Base-by-base conservation (phyloP, 1,284 basidiomycete genomes). In the Mrakiaceae sp. region DNA sequence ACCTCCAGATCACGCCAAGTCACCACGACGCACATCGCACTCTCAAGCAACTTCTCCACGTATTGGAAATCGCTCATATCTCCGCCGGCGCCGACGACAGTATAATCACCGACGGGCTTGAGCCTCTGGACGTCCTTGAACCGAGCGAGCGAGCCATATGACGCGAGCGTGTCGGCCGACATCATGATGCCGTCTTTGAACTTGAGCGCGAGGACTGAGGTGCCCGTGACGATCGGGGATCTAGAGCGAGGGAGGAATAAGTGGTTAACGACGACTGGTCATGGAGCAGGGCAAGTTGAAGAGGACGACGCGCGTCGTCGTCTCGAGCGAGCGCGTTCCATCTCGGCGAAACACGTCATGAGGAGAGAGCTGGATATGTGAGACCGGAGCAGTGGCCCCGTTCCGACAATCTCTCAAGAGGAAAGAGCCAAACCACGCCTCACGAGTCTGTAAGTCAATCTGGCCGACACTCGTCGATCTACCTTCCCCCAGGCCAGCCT, bases 31-130 rank as follows among this genome's bases (percentile, higher is more conserved):
- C 46, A 76, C 76, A 85, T 81, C 60, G 90, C 79, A 51, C 83
- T 81, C 67, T 91, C 86, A 51, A 93, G 82, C 67, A 87, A 73
- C 68, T 82, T 82, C 73, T 95, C 89, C 69, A 98, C 83, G 76
- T 91, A 88, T 76, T 99, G 96, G 79, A 92, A 98, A 78, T 99
- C 96, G 72, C 88, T 89, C 87, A 98, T 92, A 79, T 99, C 95
- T 48, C 95, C 96, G 48, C 90, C 86, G 2, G 90, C 95, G 14
- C 91, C 96, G 69, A 98, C 80, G 67, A 96, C 81, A 50, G 94
- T 95, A 76, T 86, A 83, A 47, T 81, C 79, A 5, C 94, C 94
- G 46, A 98, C 85, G 8, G 86, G 76, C 71, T 90, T 85, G 27
- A 99, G 83, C 76, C 95, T 88, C 71, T 88, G 84, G 66, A 98